Conservation (phyloP, 163 green algal species). For the Picocystis sp. region DNA sequence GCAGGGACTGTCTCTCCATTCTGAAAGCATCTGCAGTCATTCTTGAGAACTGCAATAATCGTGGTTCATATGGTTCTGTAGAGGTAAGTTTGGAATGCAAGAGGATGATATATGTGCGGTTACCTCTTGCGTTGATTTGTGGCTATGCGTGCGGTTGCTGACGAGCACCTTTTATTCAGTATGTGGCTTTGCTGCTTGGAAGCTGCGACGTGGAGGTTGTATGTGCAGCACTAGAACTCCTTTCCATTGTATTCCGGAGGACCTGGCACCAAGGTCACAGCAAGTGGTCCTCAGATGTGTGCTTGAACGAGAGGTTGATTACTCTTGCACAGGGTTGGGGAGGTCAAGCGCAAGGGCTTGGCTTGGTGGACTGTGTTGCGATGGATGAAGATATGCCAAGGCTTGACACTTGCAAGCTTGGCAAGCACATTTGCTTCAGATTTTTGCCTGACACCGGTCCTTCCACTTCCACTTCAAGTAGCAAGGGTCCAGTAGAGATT, state of each 20-base stretch:
- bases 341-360: slow-evolving; percentile 48
- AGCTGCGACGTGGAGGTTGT: slow-evolving; percentile 41
- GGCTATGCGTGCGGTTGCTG: neutral
- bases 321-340: slow-evolving; percentile 56
- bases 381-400: slow-evolving; percentile 14
- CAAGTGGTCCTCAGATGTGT: slow-evolving; percentile 35
- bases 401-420: slow-evolving; percentile 21
- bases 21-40: slow-evolving; percentile 50
- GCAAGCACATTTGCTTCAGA: neutral
- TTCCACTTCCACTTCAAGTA: neutral
- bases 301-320: slow-evolving; percentile 45
- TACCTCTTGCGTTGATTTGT: neutral
- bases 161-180: slow-evolving; percentile 28
- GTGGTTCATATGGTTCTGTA: slow-evolving; percentile 67
- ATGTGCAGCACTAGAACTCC: slow-evolving; percentile 32
- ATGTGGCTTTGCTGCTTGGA: slow-evolving; percentile 55
- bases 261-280: slow-evolving; percentile 32
- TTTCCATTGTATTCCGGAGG: slow-evolving; percentile 40
- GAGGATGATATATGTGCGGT: slow-evolving; percentile 1
- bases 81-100: slow-evolving; percentile 37
- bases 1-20: slow-evolving; percentile 25
- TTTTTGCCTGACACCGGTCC: neutral
- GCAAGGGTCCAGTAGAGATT: neutral
- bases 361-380: slow-evolving; percentile 37
- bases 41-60: slow-evolving; percentile 83